Evolutionary conservation across 306 rosid genomes (phyloP).

Genomic region (apple (Malus domestica)): DNA sequence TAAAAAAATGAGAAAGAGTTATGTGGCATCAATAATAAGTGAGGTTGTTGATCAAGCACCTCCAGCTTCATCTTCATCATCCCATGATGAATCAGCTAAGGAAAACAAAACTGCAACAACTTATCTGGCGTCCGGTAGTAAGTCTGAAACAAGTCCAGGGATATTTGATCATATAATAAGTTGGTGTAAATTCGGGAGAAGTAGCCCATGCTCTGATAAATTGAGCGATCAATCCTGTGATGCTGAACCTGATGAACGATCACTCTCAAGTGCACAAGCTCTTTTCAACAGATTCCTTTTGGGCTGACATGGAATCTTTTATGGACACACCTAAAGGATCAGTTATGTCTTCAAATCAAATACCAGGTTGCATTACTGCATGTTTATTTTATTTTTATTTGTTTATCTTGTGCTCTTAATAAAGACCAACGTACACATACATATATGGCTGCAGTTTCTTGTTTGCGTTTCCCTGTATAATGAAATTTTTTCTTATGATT

Average conservation of each 20-base stretch:
- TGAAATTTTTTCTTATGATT: not conserved
- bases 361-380: conserved; percentile 52
- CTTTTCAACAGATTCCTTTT: conserved; percentile 48
- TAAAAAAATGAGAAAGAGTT: conserved; percentile 18
- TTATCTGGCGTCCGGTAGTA: conserved; percentile 15
- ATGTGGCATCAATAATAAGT: conserved; percentile 19
- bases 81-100: conserved; percentile 19
- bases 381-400: not conserved
- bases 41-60: conserved; percentile 33
- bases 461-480: not conserved
- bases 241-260: conserved; percentile 10
- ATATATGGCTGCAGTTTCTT: not conserved
- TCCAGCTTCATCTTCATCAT: conserved; percentile 17
- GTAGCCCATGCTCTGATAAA: conserved; percentile 13
- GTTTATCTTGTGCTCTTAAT: not conserved
- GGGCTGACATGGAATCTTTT: conserved; percentile 63
- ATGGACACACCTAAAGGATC: conserved; percentile 49
- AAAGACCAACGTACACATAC: not conserved
- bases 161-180: conserved; percentile 31
- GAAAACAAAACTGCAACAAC: conserved; percentile 24
- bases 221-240: conserved; percentile 24
- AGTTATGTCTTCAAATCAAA: conserved; percentile 46
- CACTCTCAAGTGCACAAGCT: conserved; percentile 30
- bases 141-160: conserved; percentile 19
- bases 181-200: conserved; percentile 45